Base-by-base conservation (phyloP, 306 rosid genomes). In the Malus sieversii region DNA sequence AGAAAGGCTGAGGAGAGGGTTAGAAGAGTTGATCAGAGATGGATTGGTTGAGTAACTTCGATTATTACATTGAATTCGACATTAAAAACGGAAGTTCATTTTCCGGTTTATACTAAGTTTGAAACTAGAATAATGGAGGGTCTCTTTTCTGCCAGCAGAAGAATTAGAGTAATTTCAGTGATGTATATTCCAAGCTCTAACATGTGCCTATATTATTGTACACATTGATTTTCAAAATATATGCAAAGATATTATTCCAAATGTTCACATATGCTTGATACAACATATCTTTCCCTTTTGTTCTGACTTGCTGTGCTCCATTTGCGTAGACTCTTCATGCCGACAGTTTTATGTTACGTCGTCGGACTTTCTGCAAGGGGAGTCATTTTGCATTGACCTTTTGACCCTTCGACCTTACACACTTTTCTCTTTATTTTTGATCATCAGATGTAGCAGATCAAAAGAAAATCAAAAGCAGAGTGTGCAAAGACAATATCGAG, bases 21-120 rank as follows among this genome's bases (percentile, higher is more conserved):
- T 95, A 75, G 90, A 92, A 83, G 98, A 92, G 73, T 81, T 96
- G 81, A 75, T 86, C 79, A 83, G 76, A 74, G 86, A 84, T 77
- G 99, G 99, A 51, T 79, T 92, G 90, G 88, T 82, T 74, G 55
- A 76, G 80, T 80, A 68, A 71, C 40, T 64, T 69, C 29, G 27
- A 64, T 71, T 29, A 63, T 55, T 38, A 65, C 46, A 62, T 65
- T 14, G 29, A 58, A 75, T 66, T 44, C 62, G 78, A 67, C 62
- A 58, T 60, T 78, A 64, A 74, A 77, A 67, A 70, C 77, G 79
- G 59, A 71, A 32, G 63, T 76, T 61, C 70, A 78, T 81, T 77
- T 81, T 48, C 75, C 53, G 84, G 74, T 75, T 78, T 84, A 58
- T 14, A 35, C 64, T 35, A n/a, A 67, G 58, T 65, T 25, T 69